phyloP scores from a whole-genome alignment of 2,329 filamentous ascomycete genomes.

The Huntiella savannae region DNA sequence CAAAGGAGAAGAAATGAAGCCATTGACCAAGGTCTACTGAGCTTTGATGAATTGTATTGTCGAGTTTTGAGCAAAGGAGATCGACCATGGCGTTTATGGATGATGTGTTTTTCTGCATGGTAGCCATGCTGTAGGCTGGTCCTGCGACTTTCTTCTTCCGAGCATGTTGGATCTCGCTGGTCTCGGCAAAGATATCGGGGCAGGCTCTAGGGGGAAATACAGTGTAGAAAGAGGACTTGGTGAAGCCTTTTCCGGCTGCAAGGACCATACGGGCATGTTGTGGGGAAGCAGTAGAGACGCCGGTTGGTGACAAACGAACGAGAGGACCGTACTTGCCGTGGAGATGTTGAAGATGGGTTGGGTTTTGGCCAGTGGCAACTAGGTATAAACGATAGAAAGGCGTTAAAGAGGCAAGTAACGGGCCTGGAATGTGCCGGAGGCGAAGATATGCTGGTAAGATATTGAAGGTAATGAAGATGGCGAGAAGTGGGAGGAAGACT shows the following conservation, averaged over 20 bases:
- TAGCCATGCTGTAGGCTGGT: conserved; percentile 32
- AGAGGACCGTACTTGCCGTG: conserved; percentile 34
- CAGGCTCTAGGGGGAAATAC: conserved; percentile 38
- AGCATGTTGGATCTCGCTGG: conserved; percentile 32
- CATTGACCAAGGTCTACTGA: conserved; percentile 27
- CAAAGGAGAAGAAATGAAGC: conserved; percentile 17
- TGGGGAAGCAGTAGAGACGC: conserved; percentile 11
- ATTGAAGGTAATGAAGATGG: conserved; percentile 22
- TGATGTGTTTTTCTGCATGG: conserved; percentile 31
- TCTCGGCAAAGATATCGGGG: conserved; percentile 39
- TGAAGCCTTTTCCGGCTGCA: conserved; percentile 30
- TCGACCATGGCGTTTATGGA: conserved; percentile 34
- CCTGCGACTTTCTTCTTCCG: conserved; percentile 34
- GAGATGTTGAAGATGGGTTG: conserved; percentile 22
- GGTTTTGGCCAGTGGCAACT: conserved; percentile 33
- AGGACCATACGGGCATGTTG: conserved; percentile 21
- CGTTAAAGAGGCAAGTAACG: conserved; percentile 36
- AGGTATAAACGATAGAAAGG: conserved; percentile 22
- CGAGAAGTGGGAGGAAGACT: background rate
- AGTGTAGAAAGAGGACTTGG: conserved; percentile 32
- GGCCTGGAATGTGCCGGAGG: conserved; percentile 50
- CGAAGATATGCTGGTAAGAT: conserved; percentile 20
- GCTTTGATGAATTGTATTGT: conserved; percentile 13
- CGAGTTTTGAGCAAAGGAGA: conserved; percentile 24
- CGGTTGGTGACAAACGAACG: conserved; percentile 12